Conservation (phyloP, 225 moss, liverwort and hornwort species). For the Pseudisothecium myosuroides region DNA sequence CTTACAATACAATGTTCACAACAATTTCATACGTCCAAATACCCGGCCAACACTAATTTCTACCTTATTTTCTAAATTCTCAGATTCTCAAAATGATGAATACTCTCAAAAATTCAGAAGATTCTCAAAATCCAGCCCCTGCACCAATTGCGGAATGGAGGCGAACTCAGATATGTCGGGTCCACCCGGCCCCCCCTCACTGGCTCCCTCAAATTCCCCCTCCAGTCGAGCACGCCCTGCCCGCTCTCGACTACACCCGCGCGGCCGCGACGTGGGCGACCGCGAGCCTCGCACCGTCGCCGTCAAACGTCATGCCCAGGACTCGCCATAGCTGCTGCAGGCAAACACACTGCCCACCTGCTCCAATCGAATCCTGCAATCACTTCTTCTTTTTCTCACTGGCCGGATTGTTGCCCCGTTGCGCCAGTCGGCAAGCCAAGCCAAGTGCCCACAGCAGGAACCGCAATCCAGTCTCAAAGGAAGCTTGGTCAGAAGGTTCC, state of each 20-base stretch:
- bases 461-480: not conserved
- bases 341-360: not conserved
- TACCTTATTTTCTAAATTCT: too few relatives aligned
- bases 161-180: not conserved
- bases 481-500: not conserved
- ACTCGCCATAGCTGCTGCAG: not conserved
- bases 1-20: rapidly evolving
- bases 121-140: not conserved
- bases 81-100: not conserved
- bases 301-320: not conserved
- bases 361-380: not conserved
- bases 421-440: not conserved
- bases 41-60: too few relatives aligned
- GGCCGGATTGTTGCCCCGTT: not conserved
- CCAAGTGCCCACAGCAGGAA: not conserved
- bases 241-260: not conserved
- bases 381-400: not conserved
- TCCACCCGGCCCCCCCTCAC: not conserved
- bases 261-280: not conserved
- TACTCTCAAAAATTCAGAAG: too few relatives aligned
- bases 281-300: not conserved
- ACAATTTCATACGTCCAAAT: not conserved
- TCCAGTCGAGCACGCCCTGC: not conserved
- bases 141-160: not conserved
- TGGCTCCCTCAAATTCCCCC: not conserved